Conservation (phyloP, 2,329 filamentous ascomycete species). For the Phyllosticta citribraziliensis region DNA sequence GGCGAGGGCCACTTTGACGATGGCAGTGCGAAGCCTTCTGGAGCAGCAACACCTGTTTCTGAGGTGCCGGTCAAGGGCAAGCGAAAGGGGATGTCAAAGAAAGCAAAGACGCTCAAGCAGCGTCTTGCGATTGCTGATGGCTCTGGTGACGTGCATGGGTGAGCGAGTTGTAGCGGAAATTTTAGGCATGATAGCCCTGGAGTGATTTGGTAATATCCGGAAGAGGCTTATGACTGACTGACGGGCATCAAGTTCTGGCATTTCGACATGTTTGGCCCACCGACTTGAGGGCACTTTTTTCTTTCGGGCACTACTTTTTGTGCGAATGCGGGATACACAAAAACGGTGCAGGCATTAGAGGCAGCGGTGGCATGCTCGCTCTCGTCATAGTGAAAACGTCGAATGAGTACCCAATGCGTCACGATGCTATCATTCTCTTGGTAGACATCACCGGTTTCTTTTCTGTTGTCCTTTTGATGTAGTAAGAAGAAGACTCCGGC, state of each 20-base stretch:
- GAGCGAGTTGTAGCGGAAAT: background rate
- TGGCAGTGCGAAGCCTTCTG: conserved; percentile 67
- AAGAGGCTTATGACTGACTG: background rate
- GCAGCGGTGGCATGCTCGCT: background rate
- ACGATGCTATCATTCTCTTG: background rate
- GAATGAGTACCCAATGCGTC: background rate
- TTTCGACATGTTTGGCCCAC: background rate
- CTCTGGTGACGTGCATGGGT: conserved; percentile 3
- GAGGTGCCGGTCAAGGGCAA: conserved; percentile 38
- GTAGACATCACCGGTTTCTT: background rate
- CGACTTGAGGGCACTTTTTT: background rate
- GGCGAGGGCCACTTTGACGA: conserved; percentile 97
- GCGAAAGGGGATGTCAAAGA: conserved; percentile 43
- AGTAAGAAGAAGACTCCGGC: no score
- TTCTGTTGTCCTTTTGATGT: background rate
- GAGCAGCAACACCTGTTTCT: conserved; percentile 71
- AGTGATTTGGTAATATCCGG: background rate
- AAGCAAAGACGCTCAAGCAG: conserved; percentile 43
- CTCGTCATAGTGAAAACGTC: background rate
- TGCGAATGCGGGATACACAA: background rate
- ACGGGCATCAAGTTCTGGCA: background rate
- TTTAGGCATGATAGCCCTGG: background rate
- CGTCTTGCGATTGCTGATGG: conserved; percentile 40
- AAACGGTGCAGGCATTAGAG: background rate
- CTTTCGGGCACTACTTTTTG: background rate